Percentiles rank a stretch among this genome's conserved stretches.
Conservation (phyloP, 495 filamentous ascomycete genomes). For the Penicillium psychrofluorescens region DNA sequence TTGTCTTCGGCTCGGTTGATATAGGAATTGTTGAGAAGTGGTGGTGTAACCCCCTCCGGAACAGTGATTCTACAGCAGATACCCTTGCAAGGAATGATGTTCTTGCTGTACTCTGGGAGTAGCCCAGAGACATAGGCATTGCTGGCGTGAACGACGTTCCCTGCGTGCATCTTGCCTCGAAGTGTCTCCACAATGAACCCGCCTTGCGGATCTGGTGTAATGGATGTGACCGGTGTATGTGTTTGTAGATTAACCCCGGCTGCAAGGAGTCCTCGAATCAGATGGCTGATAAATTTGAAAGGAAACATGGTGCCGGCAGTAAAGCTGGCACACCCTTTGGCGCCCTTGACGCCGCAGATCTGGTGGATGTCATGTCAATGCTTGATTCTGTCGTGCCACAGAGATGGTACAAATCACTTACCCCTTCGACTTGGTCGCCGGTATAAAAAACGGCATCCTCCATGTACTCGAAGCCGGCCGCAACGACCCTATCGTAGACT, state of each 20-base stretch:
- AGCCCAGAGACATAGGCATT: conserved; percentile 64
- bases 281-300: conserved; percentile 55
- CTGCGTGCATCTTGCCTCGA: conserved; percentile 45
- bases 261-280: conserved; percentile 46
- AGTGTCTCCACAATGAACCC: conserved; percentile 47
- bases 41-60: conserved; percentile 46
- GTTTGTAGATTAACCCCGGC: conserved; percentile 56
- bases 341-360: conserved; percentile 26
- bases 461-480: conserved; percentile 18
- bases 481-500: conserved; percentile 19
- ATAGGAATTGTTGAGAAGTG: conserved; percentile 26
- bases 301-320: conserved; percentile 56
- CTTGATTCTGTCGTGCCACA: too few species aligned
- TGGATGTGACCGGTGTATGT: conserved; percentile 44
- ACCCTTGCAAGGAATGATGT: conserved; percentile 50
- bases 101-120: conserved; percentile 46
- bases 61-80: conserved; percentile 61
- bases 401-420: conserved; percentile 5
- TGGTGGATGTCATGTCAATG: conserved; percentile 1
- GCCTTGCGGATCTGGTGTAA: conserved; percentile 19
- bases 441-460: conserved; percentile 21
- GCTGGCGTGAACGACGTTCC: conserved; percentile 57
- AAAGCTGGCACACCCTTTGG: conserved; percentile 22
- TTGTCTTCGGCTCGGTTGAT: conserved; percentile 21
- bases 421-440: conserved; percentile 21